Percentiles rank a stretch among this genome's conserved stretches.
These are phyloP conservation scores for Brachypodium distachyon DNA, from an alignment of 202 grass and related monocot genomes.

Conservation along the genomic window DNA sequence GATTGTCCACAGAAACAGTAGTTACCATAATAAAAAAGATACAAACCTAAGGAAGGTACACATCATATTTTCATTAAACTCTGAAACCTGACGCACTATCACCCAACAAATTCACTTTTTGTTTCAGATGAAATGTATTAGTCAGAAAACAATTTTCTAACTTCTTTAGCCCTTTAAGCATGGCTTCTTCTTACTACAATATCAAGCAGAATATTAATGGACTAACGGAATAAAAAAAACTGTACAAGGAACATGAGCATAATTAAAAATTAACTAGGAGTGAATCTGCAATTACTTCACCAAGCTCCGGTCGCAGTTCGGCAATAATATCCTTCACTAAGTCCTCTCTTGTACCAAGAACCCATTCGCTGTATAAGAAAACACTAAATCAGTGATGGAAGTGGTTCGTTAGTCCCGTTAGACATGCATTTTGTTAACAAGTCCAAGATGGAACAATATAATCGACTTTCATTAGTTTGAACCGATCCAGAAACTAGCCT, in stretches of 20 bases:
- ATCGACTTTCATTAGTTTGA: slow-evolving; percentile 3
- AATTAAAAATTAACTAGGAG: neutral
- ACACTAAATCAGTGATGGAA: slow-evolving; percentile 14
- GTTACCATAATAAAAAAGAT: neutral
- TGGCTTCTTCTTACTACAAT: neutral
- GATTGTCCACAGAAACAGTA: neutral
- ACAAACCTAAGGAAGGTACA: neutral
- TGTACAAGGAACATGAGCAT: neutral
- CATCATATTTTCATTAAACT: neutral
- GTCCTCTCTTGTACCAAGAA: slow-evolving; percentile 94
- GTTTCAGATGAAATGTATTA: neutral
- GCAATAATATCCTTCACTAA: slow-evolving; percentile 71
- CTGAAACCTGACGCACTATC: neutral
- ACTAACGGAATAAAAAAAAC: neutral
- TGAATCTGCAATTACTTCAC: slow-evolving; percentile 53
- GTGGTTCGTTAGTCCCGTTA: neutral
- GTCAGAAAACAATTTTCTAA: neutral
- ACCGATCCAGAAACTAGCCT: neutral
- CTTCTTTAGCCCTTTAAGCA: neutral
- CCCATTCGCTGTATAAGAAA: slow-evolving; percentile 73
- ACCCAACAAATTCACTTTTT: neutral
- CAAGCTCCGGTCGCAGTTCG: slow-evolving; percentile 80
- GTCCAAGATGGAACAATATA: neutral
- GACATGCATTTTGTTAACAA: neutral
- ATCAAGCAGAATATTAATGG: neutral